phyloP scores from a whole-genome alignment of 257 asterid genomes.

The Solanum habrochaites region DNA sequence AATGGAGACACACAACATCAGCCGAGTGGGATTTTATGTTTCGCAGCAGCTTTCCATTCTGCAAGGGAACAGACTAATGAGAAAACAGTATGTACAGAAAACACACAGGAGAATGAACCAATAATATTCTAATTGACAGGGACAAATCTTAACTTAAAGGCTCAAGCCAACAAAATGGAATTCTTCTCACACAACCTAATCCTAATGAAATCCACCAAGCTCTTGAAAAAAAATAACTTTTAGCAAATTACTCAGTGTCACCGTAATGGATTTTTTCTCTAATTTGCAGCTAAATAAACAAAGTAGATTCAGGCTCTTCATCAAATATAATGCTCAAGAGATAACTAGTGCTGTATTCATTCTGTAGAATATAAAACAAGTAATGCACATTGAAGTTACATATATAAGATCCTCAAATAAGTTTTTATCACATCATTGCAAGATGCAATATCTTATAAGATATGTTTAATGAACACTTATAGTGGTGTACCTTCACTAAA shows the following conservation, averaged over 20 bases:
- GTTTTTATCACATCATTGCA: background rate
- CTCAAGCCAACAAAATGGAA: background rate
- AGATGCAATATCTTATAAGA: background rate
- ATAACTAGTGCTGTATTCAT: background rate
- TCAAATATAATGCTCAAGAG: background rate
- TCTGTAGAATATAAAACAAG: background rate
- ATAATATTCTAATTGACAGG: background rate
- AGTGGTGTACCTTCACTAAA: background rate
- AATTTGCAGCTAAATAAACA: background rate
- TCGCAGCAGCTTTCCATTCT: slow-evolving; percentile 91
- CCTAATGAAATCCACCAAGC: background rate
- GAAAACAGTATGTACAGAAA: background rate
- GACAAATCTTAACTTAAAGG: background rate
- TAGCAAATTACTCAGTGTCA: background rate
- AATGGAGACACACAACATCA: slow-evolving; percentile 76
- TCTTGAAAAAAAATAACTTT: background rate
- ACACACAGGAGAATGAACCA: background rate
- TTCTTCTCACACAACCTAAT: background rate
- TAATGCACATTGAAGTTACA: background rate
- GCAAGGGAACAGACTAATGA: slow-evolving; percentile 2
- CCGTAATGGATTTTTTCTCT: background rate
- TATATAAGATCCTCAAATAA: background rate
- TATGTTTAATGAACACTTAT: background rate
- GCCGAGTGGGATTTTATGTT: slow-evolving; percentile 56
- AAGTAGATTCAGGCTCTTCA: background rate